Percentiles rank a stretch among this genome's conserved stretches.
Conservation (phyloP, 441 rosid genomes). For the Erodium texanum region DNA sequence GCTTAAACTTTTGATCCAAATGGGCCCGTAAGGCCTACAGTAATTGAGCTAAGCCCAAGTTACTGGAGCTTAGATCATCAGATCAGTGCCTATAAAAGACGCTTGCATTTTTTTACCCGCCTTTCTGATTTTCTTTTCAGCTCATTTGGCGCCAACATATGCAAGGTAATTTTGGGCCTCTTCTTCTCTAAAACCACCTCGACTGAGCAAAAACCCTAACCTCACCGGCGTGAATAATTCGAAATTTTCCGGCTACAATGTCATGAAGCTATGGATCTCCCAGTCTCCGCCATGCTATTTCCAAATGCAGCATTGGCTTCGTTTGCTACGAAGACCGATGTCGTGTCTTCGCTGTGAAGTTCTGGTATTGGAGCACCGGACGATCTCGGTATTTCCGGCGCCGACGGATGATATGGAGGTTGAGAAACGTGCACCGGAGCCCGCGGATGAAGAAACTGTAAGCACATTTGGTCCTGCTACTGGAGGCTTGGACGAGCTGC, state of each 20-base stretch:
- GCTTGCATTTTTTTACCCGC: background rate
- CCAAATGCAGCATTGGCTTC: no score
- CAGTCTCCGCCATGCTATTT: no score
- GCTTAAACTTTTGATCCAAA: background rate
- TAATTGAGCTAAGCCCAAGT: no score
- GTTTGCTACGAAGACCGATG: background rate
- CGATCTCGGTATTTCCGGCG: background rate
- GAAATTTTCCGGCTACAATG: background rate
- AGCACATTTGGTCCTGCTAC: constrained; percentile 32
- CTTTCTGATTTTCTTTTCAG: no score
- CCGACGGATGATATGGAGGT: constrained; percentile 6
- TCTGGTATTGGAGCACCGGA: background rate
- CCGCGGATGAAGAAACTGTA: constrained; percentile 29
- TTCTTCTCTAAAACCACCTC: background rate
- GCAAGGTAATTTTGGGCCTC: background rate
- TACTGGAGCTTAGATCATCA: no score
- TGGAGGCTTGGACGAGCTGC: constrained; percentile 31
- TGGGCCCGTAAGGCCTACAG: background rate
- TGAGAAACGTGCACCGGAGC: constrained; percentile 28
- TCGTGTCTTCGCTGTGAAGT: background rate
- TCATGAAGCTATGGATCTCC: background rate
- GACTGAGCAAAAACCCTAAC: background rate
- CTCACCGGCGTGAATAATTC: background rate
- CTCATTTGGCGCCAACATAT: background rate
- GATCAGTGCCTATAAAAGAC: background rate